Evolutionary conservation across 805 yeast genomes (phyloP), one percentile per base, ranked within the genome.

Genomic region (Ogataea pilisensis): DNA sequence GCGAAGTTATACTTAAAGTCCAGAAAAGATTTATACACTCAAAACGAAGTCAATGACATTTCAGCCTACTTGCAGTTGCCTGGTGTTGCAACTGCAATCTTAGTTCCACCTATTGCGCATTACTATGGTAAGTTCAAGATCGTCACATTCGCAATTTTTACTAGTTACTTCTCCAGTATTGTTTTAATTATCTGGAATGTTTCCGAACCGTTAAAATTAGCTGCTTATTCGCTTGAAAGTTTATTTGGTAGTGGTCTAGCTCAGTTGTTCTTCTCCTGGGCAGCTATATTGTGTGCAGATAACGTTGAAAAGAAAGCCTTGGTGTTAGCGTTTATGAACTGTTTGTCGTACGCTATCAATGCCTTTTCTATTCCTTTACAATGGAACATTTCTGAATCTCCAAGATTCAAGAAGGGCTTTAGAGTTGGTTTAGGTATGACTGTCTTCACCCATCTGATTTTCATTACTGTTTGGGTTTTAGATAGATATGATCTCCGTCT

Each of bases 131-230:
- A 55, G 44, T 8, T 47, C 22, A 8, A 48, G 8, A 39, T 45
- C 5, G 42, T 39, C 5, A 30, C 33, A 7, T 1, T 37, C 3
- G 47, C 44, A 2, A 27, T 41, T 21, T 9, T 28, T 13, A 22
- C 34, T 1, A 46, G 48, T 6, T 46, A 43, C 19, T 50, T 33
- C 32, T 29, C 49, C 1, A 37, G 16, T 16, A 26, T 38, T 27
- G 16, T 51, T 4, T 58, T 75, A 35, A 65, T 77, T 0, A 57
- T 48, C 12, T 78, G 81, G 80, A 48, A 71, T 33, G 66, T 76
- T 24, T 75, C 77, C 1, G 55, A 49, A 11, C 73, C 73, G 1
- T 65, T 69, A 29, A 77, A 75, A 42, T 76, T 45, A 48, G 41
- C 41, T 44, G 49, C 49, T 7, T 51, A 31, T 19, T 4, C 14